These are phyloP conservation scores for Arthrobotrys conoides DNA, from an alignment of 2,329 filamentous ascomycete genomes.

Conservation along the genomic window DNA sequence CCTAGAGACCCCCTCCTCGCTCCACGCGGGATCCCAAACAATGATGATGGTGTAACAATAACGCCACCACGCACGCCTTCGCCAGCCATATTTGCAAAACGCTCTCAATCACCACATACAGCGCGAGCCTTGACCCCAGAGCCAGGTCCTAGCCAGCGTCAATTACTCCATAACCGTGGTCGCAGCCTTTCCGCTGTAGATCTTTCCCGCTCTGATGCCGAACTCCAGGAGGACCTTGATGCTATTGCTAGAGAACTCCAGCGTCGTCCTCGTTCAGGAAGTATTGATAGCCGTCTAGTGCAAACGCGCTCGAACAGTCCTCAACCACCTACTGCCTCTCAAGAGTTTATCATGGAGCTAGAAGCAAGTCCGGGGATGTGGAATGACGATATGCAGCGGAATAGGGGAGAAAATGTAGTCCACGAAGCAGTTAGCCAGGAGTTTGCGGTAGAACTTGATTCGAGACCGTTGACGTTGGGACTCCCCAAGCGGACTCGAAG, in stretches of 20 bases:
- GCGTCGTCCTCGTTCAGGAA: conserved; percentile 44
- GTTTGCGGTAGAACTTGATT: conserved; percentile 56
- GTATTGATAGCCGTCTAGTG: conserved; percentile 33
- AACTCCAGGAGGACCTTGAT: conserved; percentile 52
- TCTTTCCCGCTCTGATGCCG: conserved; percentile 45
- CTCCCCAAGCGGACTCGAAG: conserved; percentile 39
- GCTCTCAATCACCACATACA: conserved; percentile 36
- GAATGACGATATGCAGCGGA: conserved; percentile 52
- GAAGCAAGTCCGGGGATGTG: conserved; percentile 58
- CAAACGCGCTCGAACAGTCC: conserved; percentile 48
- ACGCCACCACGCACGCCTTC: conserved; percentile 45
- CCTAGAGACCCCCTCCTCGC: conserved; percentile 29
- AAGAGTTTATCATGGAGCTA: conserved; percentile 53
- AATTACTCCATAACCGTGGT: conserved; percentile 21
- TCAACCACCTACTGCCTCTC: conserved; percentile 11
- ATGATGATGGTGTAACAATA: conserved; percentile 46
- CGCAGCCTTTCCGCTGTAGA: conserved; percentile 51
- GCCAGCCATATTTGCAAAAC: conserved; percentile 34
- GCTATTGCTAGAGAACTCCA: conserved; percentile 54
- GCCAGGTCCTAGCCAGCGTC: conserved; percentile 15
- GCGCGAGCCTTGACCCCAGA: conserved; percentile 30
- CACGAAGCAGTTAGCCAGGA: conserved; percentile 55
- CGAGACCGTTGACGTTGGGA: conserved; percentile 46
- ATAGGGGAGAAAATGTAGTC: conserved; percentile 34
- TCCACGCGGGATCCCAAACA: conserved; percentile 43